Evolutionary conservation across 1,284 basidiomycete species (phyloP).

Genomic region (Tausonia pullulans): DNA sequence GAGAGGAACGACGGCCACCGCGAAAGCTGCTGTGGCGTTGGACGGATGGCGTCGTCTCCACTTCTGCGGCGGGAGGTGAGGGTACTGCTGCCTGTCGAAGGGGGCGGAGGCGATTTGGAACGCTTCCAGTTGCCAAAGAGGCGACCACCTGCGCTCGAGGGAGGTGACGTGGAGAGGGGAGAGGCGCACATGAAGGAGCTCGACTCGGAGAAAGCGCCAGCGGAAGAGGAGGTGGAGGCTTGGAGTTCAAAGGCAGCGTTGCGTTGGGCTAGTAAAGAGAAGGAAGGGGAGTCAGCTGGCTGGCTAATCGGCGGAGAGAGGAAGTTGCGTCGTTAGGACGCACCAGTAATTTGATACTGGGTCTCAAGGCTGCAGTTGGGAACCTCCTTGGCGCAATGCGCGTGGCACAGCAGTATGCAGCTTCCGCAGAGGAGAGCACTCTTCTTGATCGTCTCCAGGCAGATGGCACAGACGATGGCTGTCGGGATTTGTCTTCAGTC

Average conservation of each 20-base stretch:
- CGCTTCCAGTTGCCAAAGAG: background rate
- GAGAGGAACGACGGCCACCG: background rate
- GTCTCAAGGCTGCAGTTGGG: conserved; percentile 71
- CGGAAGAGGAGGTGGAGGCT: background rate
- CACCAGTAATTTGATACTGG: conserved; percentile 30
- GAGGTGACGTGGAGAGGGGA: too few relatives aligned
- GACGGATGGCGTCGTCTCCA: background rate
- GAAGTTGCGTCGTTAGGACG: background rate
- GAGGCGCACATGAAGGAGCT: background rate
- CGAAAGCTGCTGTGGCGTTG: background rate
- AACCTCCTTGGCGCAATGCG: conserved; percentile 61
- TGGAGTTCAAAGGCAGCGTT: background rate
- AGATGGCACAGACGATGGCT: conserved; percentile 83
- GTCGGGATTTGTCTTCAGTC: conserved; percentile 21
- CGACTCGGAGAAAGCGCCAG: background rate
- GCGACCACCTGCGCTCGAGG: conserved; percentile 3
- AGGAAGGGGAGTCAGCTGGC: background rate
- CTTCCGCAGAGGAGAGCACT: conserved; percentile 76
- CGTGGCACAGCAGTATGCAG: conserved; percentile 79
- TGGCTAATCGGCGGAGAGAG: background rate
- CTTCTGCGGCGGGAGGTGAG: background rate
- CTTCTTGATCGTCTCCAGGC: conserved; percentile 67
- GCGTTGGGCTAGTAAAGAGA: background rate
- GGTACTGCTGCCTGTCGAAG: background rate
- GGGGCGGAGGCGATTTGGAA: background rate